Evolutionary conservation across 2,329 filamentous ascomycete species (phyloP).

Genomic region (Ceratocystis cubensis): DNA sequence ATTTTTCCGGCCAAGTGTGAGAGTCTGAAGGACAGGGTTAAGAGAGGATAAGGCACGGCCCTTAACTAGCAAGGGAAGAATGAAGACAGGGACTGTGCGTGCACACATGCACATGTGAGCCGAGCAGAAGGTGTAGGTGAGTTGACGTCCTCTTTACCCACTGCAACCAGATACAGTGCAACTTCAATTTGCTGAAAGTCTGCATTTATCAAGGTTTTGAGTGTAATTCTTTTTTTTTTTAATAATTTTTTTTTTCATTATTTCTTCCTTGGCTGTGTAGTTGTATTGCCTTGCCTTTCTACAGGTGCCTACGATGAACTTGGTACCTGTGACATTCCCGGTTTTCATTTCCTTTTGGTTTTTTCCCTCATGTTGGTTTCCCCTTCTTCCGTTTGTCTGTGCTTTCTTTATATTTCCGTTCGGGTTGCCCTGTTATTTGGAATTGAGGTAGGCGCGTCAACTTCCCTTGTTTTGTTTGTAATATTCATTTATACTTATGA

Average conservation of each 20-base stretch:
- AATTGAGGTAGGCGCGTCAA: neutral
- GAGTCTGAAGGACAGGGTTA: neutral
- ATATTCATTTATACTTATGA: neutral
- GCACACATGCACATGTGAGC: neutral
- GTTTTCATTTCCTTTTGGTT: neutral
- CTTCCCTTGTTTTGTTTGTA: neutral
- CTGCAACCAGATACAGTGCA: neutral
- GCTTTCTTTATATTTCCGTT: neutral
- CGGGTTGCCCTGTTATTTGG: neutral
- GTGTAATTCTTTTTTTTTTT: neutral
- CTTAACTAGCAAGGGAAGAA: neutral
- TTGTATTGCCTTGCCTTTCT: neutral
- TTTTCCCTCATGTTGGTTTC: neutral
- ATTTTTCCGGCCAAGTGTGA: neutral
- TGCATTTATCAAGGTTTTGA: neutral
- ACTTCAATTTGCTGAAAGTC: neutral
- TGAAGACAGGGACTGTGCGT: slow-evolving; percentile 3
- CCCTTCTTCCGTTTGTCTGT: neutral
- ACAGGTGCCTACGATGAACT: neutral
- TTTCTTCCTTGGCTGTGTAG: too few species aligned
- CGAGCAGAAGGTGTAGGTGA: neutral
- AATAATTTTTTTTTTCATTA: too few species aligned
- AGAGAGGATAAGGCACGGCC: slow-evolving; percentile 1
- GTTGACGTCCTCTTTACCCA: neutral
- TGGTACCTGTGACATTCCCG: neutral